Conservation (phyloP, 306 rosid species). For the Prunus armeniaca region DNA sequence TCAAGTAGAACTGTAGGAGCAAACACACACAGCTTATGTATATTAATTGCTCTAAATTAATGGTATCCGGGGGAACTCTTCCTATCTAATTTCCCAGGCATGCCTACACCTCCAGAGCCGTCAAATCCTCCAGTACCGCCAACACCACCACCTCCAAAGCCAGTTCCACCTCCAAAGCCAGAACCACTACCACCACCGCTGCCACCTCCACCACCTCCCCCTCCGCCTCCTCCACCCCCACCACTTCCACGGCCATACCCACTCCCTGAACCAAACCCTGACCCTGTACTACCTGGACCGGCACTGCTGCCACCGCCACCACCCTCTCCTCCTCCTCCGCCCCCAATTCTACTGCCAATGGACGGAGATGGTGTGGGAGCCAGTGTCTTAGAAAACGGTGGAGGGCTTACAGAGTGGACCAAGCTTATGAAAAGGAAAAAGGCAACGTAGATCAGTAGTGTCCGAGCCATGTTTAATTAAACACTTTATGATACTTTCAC, state of each 20-base stretch:
- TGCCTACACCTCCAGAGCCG: background rate
- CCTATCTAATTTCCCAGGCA: background rate
- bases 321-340: constrained; percentile 1
- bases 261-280: constrained; percentile 9
- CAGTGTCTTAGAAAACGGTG: background rate
- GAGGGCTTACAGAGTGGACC: background rate
- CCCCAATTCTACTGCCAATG: background rate
- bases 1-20: too few relatives aligned
- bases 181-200: constrained; percentile 3
- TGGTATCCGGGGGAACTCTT: background rate
- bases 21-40: background rate
- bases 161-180: background rate
- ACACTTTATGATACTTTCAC: too few relatives aligned
- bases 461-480: background rate
- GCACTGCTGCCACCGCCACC: constrained; percentile 3
- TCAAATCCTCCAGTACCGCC: constrained; percentile 22
- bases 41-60: background rate
- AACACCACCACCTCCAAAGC: background rate
- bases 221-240: constrained; percentile 13
- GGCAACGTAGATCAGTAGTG: background rate
- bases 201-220: constrained; percentile 1
- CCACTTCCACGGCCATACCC: background rate
- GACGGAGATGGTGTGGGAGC: background rate
- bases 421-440: background rate
- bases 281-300: constrained; percentile 1